Evolutionary conservation across 176 grass and related monocot genomes (phyloP).

Genomic region (Triticum turgidum): DNA sequence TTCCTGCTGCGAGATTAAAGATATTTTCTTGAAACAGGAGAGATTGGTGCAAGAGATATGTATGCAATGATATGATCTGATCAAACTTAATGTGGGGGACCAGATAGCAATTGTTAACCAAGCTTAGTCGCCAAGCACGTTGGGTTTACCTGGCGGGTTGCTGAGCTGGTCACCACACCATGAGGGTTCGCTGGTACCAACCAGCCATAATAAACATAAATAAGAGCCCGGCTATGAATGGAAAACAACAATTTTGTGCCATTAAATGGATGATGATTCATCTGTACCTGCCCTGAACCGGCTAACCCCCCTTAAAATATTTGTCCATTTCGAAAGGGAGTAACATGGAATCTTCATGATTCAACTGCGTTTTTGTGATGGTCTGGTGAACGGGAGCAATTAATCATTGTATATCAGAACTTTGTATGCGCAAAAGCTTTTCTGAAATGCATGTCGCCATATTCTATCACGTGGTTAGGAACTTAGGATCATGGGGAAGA

Average conservation of each 20-base stretch:
- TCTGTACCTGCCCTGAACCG: not conserved
- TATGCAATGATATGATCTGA: not conserved
- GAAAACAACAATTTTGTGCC: not conserved
- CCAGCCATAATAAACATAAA: not conserved
- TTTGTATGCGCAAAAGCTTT: not conserved
- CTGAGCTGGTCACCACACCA: constrained; percentile 11
- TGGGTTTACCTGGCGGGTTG: not conserved
- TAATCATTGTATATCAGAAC: not conserved
- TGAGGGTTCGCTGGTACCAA: constrained; percentile 12
- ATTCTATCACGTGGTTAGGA: not conserved
- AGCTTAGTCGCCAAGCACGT: constrained; percentile 33
- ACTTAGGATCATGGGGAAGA: not conserved
- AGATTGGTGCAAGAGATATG: not conserved
- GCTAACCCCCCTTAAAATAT: not conserved
- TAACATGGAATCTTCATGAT: constrained; percentile 34
- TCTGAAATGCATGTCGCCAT: not conserved
- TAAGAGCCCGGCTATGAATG: not conserved
- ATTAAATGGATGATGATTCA: constrained; percentile 11
- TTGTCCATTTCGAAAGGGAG: not conserved
- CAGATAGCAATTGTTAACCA: constrained; percentile 23
- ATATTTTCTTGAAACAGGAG: not conserved
- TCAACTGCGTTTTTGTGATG: not conserved
- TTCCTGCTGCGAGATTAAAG: not conserved
- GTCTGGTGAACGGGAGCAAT: not conserved
- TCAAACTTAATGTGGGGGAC: not conserved